phyloP scores from a whole-genome alignment of 345 rosid species.

The Gossypium sturtianum region DNA sequence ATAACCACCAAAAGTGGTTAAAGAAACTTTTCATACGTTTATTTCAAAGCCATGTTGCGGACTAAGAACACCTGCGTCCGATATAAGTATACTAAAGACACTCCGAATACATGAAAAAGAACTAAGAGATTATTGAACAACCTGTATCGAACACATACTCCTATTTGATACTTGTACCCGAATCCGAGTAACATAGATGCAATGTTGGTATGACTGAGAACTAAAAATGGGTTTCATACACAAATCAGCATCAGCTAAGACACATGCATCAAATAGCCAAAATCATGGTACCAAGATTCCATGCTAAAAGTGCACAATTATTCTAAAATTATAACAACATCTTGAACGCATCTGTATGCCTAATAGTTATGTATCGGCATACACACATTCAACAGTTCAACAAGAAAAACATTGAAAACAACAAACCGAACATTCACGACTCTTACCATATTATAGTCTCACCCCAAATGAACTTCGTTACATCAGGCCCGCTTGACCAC shows the following conservation, averaged over 20 bases:
- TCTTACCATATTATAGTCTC: not conserved
- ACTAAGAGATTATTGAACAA: no score
- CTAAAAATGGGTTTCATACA: not conserved
- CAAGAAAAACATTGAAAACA: not conserved
- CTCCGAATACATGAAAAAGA: no score
- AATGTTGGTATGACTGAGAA: not conserved
- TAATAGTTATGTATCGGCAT: not conserved
- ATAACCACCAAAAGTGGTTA: no score
- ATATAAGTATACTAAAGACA: no score
- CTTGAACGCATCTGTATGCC: conserved; percentile 3
- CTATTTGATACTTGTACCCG: no score
- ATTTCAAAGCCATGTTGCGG: no score
- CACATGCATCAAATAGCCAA: not conserved
- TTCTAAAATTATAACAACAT: conserved; percentile 12
- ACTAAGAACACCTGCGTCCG: no score
- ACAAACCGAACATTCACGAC: conserved; percentile 7
- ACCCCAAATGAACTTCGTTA: not conserved
- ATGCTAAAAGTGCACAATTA: conserved; percentile 9
- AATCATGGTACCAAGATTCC: not conserved
- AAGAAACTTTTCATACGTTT: no score
- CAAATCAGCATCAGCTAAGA: not conserved
- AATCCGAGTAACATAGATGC: no score
- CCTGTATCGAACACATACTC: no score
- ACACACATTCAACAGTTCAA: conserved; percentile 5
- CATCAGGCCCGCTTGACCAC: conserved; percentile 1